These are phyloP conservation scores for Zea luxurians DNA, from an alignment of 176 grass and related monocot species.

Conservation along the genomic window DNA sequence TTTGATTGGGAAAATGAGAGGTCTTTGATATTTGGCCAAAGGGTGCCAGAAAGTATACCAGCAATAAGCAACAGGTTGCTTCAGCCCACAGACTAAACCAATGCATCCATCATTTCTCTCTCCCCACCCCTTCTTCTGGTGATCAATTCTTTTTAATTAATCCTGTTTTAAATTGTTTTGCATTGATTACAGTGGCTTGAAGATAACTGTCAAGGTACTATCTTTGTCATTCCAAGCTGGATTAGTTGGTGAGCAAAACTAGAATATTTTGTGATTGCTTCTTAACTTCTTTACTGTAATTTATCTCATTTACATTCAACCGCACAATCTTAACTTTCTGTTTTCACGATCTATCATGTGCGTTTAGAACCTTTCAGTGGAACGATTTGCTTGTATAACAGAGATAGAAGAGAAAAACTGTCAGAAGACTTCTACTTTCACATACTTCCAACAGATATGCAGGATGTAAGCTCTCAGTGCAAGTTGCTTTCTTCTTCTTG, in stretches of 20 bases:
- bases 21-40: constrained; percentile 95
- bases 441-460: constrained; percentile 77
- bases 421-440: constrained; percentile 91
- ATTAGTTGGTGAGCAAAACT: constrained; percentile 80
- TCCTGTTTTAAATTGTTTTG: constrained; percentile 42
- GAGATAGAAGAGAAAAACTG: constrained; percentile 92
- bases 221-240: constrained; percentile 97
- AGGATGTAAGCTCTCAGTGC: constrained; percentile 68
- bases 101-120: constrained; percentile 3
- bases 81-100: constrained; percentile 36
- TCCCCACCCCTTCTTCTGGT: background rate
- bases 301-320: constrained; percentile 25
- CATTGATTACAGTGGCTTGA: constrained; percentile 68
- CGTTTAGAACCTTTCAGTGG: constrained; percentile 83
- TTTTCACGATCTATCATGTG: constrained; percentile 37
- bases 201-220: constrained; percentile 93
- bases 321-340: constrained; percentile 11
- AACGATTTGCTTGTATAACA: constrained; percentile 99
- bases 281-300: constrained; percentile 24
- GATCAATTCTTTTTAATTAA: constrained; percentile 20
- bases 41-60: constrained; percentile 73
- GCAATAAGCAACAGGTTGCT: constrained; percentile 75
- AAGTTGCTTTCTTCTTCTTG: constrained; percentile 10
- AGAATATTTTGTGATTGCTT: constrained; percentile 25
- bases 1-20: constrained; percentile 99